phyloP scores from a whole-genome alignment of 176 grass and related monocot species.

The Tuctoria greenei region DNA sequence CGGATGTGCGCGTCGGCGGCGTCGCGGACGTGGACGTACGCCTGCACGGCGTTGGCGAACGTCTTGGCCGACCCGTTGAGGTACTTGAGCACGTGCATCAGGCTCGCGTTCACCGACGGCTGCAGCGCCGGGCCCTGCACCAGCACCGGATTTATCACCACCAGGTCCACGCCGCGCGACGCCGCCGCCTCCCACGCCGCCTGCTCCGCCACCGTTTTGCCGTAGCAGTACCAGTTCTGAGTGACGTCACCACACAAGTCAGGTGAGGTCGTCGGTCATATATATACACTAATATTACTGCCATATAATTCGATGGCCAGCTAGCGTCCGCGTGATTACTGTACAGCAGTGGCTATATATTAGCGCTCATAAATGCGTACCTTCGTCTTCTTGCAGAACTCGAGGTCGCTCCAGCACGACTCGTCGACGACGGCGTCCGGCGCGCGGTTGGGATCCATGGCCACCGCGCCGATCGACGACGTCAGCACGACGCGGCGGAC shows the following conservation, averaged over 20 bases:
- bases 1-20: constrained; percentile 60
- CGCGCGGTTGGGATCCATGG: constrained; percentile 67
- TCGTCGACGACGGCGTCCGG: constrained; percentile 70
- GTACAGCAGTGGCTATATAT: too few relatives aligned
- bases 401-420: constrained; percentile 92
- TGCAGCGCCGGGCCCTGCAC: constrained; percentile 75
- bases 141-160: constrained; percentile 67
- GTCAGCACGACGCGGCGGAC: constrained; percentile 80
- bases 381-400: constrained; percentile 64
- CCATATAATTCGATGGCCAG: not conserved
- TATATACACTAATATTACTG: too few relatives aligned
- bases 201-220: constrained; percentile 67
- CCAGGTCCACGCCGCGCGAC: constrained; percentile 52
- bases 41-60: constrained; percentile 83
- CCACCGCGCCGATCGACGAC: constrained; percentile 72
- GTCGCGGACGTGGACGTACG: constrained; percentile 85
- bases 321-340: too few relatives aligned
- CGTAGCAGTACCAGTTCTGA: constrained; percentile 93
- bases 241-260: too few relatives aligned
- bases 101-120: constrained; percentile 73
- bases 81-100: constrained; percentile 76
- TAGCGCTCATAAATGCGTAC: not conserved
- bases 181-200: constrained; percentile 63
- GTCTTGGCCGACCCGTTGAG: constrained; percentile 55
- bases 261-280: too few relatives aligned